Conservation (phyloP, 1,284 basidiomycete genomes). For the Hemileia vastatrix region DNA sequence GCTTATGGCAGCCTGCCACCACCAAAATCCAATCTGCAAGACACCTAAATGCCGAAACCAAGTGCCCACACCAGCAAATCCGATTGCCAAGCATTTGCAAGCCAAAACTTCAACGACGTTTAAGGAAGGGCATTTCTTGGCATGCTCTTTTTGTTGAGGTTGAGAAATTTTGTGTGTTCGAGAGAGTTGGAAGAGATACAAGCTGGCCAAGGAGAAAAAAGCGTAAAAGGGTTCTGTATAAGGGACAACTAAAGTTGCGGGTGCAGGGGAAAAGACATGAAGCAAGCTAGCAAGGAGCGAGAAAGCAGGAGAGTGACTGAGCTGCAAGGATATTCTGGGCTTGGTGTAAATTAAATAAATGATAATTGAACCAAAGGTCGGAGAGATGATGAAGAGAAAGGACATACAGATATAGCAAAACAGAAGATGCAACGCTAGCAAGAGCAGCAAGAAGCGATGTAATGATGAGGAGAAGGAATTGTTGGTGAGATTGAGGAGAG, state of each 20-base stretch:
- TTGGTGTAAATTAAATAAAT: not conserved
- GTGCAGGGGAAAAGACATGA: constrained; percentile 9
- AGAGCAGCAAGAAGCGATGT: not conserved
- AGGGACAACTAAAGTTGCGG: constrained; percentile 5
- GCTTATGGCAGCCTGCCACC: too few relatives aligned
- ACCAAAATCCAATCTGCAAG: constrained; percentile 3
- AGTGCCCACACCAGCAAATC: not conserved
- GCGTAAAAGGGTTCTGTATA: constrained; percentile 19
- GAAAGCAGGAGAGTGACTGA: not conserved
- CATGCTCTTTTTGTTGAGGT: too few relatives aligned
- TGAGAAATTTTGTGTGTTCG: too few relatives aligned
- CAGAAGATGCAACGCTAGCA: constrained; percentile 1
- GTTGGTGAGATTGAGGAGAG: too few relatives aligned
- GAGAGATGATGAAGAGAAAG: not conserved
- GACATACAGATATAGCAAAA: constrained; percentile 5
- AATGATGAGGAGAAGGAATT: not conserved
- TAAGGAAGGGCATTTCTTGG: not conserved
- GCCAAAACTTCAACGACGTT: not conserved
- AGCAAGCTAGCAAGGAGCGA: not conserved
- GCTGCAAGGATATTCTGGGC: not conserved
- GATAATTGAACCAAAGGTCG: not conserved
- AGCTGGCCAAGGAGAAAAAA: constrained; percentile 9
- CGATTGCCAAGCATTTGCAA: not conserved
- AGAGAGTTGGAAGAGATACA: not conserved
- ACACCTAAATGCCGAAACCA: constrained; percentile 4